Base-by-base conservation (phyloP, 225 moss, liverwort and hornwort genomes). In the Ulota crispa region DNA sequence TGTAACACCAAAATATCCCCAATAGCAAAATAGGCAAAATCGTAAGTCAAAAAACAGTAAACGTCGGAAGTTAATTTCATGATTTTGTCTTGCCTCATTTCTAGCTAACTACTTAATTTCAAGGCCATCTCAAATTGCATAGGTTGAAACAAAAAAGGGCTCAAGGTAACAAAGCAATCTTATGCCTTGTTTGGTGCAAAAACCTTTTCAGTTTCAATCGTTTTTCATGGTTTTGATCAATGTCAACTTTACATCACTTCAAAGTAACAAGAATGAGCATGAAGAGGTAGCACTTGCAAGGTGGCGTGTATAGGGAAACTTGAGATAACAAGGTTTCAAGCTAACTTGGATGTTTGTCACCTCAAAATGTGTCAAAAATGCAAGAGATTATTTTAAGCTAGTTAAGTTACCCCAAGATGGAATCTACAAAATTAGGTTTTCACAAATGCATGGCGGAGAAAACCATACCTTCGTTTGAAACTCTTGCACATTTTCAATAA, bases 381-480 rank as follows among this genome's bases (percentile, higher is more conserved):
- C 2, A 67, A 66, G 54, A 4, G 11, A 67, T 1, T 54, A 36
- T 11, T 53, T 37, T 27, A 54, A 27, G 36, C 1, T 27, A 19
- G 1, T 24, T 19, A 2, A 20, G 26, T 36, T n/a, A 54, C 5
- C 43, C 21, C 16, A 4, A 60, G 18, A 53, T 61, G 15, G 56
- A 28, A 41, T 57, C 23, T 57, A 23, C 10, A 20, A 42, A 31
- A 20, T 45, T 23, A 21, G 34, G 47, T 28, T 15, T 27, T 78
- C 16, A 43, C 16, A 30, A 43, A 37, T n/a, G 26, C 24, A 14
- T 60, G n/a, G 52, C 47, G 11, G 57, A 16, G 23, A 12, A 12
- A 72, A 23, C 1, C 30, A 45, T 62, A 89, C 91, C 84, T 97
- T 92, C 8, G 93, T 94, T 80, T 92, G 93, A 63, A 97, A 97